These are phyloP conservation scores for Abelmoschus esculentus DNA, from an alignment of 345 rosid genomes.

Conservation along the genomic window DNA sequence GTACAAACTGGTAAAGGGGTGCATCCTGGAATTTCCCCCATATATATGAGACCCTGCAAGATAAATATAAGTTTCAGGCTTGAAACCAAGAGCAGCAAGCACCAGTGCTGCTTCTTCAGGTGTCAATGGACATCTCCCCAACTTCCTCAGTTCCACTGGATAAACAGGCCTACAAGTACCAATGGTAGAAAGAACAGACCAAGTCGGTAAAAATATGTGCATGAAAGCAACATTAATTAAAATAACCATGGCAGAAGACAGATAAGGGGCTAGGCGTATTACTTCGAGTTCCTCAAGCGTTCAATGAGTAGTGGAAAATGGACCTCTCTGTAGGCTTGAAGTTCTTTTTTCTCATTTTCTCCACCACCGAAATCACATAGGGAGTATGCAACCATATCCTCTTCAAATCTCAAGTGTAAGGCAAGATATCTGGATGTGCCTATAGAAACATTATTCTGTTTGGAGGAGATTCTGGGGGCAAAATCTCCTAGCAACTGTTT, in stretches of 20 bases:
- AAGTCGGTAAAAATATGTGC: neutral
- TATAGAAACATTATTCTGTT: slow-evolving; percentile 19
- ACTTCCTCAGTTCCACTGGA: slow-evolving; percentile 51
- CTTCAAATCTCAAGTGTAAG: slow-evolving; percentile 84
- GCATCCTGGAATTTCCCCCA: no score
- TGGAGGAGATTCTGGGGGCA: slow-evolving; percentile 21
- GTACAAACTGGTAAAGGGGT: slow-evolving; percentile 55
- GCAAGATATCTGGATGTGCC: slow-evolving; percentile 57
- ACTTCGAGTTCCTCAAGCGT: slow-evolving; percentile 58
- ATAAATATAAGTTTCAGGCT: slow-evolving; percentile 58
- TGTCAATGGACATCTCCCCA: slow-evolving; percentile 85
- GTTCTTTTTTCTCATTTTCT: slow-evolving; percentile 56
- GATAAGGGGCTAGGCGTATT: slow-evolving; percentile 9
- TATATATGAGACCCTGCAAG: slow-evolving; percentile 26
- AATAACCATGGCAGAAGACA: neutral
- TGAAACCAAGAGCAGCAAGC: slow-evolving; percentile 76
- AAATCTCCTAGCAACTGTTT: slow-evolving; percentile 59
- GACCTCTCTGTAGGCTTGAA: slow-evolving; percentile 61
- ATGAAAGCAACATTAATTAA: neutral
- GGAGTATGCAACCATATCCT: slow-evolving; percentile 95
- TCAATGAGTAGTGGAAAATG: slow-evolving; percentile 79
- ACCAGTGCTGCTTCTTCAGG: slow-evolving; percentile 93
- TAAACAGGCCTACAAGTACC: slow-evolving; percentile 39
- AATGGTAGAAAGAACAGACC: neutral
- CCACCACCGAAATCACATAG: slow-evolving; percentile 90